Conservation (phyloP, 805 yeast species). For the Myxozyma kluyveri region DNA sequence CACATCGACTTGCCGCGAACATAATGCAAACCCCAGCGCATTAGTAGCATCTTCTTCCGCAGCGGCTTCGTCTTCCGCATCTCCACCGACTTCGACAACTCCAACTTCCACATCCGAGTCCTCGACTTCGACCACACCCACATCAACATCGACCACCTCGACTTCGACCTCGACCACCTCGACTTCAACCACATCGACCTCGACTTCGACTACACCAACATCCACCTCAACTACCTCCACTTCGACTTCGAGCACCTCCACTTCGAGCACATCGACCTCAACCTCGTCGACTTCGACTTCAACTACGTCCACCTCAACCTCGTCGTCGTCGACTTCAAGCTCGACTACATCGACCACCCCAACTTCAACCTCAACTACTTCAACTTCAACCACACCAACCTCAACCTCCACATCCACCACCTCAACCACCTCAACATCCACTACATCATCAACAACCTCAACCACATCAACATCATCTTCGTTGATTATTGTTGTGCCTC, state of each 20-base stretch:
- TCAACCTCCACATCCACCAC: conserved; percentile 16
- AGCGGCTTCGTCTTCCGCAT: conserved; percentile 25
- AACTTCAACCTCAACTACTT: conserved; percentile 31
- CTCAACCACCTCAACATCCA: conserved; percentile 24
- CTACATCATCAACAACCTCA: conserved; percentile 33
- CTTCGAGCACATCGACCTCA: conserved; percentile 6
- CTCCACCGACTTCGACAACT: conserved; percentile 12
- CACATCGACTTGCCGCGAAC: conserved; percentile 34
- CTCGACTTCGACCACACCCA: conserved; percentile 14
- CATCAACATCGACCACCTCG: conserved; percentile 5
- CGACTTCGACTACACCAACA: conserved; percentile 30
- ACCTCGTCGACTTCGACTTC: conserved; percentile 16
- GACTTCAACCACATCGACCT: conserved; percentile 32
- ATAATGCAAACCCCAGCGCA: conserved; percentile 11
- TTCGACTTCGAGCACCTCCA: conserved; percentile 26
- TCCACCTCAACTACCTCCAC: conserved; percentile 33
- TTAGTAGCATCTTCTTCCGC: conserved; percentile 15
- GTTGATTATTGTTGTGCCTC: no score
- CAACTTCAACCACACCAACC: conserved; percentile 23
- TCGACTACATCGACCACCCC: conserved; percentile 33
- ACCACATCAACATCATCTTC: conserved; percentile 11
- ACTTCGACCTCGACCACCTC: conserved; percentile 19
- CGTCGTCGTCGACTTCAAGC: conserved; percentile 26
- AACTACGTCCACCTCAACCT: conserved; percentile 15
- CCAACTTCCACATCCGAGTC: conserved; percentile 10